Percentiles rank a stretch among this genome's conserved stretches.
phyloP scores from a whole-genome alignment of 441 rosid genomes.

The Erodium chrysanthum region DNA sequence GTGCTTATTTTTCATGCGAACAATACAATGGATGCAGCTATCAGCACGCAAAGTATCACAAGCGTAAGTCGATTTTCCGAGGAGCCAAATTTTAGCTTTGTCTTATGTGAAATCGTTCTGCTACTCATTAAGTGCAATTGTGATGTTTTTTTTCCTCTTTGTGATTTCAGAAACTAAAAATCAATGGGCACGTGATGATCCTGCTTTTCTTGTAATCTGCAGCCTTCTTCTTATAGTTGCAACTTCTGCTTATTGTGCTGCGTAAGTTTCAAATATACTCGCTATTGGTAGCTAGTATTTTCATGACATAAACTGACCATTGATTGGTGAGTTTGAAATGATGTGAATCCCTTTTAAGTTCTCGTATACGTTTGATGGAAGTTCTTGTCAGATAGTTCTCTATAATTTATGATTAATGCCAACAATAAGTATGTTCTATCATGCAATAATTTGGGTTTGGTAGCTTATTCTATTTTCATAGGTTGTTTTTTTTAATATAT shows the following conservation, averaged over 20 bases:
- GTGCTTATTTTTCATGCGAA: slow-evolving; percentile 41
- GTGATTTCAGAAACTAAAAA: slow-evolving; percentile 77
- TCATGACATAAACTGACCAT: background rate
- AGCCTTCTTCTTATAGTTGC: slow-evolving; percentile 75
- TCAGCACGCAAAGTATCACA: slow-evolving; percentile 93
- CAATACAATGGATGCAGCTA: slow-evolving; percentile 49
- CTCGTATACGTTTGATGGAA: background rate
- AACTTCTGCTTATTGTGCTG: slow-evolving; percentile 80
- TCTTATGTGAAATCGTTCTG: slow-evolving; percentile 4
- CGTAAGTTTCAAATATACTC: slow-evolving; percentile 46
- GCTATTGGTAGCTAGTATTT: too few relatives aligned
- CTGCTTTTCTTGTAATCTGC: slow-evolving; percentile 93
- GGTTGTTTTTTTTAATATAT: too few relatives aligned
- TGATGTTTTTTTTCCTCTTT: background rate
- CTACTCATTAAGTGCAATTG: slow-evolving; percentile 8
- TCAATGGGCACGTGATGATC: slow-evolving; percentile 99
- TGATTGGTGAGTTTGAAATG: background rate
- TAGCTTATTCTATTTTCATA: too few relatives aligned
- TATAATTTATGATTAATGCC: too few relatives aligned
- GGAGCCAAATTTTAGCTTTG: slow-evolving; percentile 3
- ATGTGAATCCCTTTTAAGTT: background rate
- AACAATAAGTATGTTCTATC: too few relatives aligned
- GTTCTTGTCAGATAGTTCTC: background rate
- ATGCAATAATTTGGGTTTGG: too few relatives aligned
- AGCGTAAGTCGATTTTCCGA: slow-evolving; percentile 53